Percentiles rank a stretch among this genome's conserved stretches.
phyloP scores from a whole-genome alignment of 805 yeast genomes.

The Suhomyces sp. region DNA sequence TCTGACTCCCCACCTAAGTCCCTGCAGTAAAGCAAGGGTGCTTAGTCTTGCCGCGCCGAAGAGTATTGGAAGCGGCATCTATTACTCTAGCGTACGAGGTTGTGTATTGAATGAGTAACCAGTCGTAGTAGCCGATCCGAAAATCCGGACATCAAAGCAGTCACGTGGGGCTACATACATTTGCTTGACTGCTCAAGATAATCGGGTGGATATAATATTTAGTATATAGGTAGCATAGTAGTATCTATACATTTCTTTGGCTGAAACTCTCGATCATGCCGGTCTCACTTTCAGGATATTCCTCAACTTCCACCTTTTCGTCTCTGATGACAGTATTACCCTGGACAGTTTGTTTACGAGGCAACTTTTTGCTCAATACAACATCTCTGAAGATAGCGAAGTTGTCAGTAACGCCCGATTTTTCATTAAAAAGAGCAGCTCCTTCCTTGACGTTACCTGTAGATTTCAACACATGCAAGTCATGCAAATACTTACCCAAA shows the following conservation, averaged over 20 bases:
- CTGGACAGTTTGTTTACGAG: slow-evolving; percentile 82
- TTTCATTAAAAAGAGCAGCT: slow-evolving; percentile 56
- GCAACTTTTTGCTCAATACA: slow-evolving; percentile 69
- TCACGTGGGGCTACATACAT: background rate
- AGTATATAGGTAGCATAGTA: background rate
- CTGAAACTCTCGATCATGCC: slow-evolving; percentile 79
- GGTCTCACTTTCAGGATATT: slow-evolving; percentile 67
- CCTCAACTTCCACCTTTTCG: slow-evolving; percentile 54
- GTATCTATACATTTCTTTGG: slow-evolving; percentile 42
- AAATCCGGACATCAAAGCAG: background rate
- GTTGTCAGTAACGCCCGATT: slow-evolving; percentile 65
- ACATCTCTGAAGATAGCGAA: slow-evolving; percentile 63
- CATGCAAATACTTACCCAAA: slow-evolving; percentile 64
- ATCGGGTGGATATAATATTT: background rate
- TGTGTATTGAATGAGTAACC: background rate
- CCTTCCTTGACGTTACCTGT: slow-evolving; percentile 72
- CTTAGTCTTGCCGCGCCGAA: background rate
- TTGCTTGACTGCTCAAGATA: background rate
- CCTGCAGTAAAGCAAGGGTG: background rate
- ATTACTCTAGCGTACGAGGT: background rate
- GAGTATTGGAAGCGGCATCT: background rate
- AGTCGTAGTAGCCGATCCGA: background rate
- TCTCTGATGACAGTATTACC: slow-evolving; percentile 59
- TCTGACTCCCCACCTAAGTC: background rate
- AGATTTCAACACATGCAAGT: slow-evolving; percentile 76